A percentile compares a stretch with the other conserved stretches of the same genome.
phyloP scores from a whole-genome alignment of 176 grass and related monocot species.

The Musa beccarii region DNA sequence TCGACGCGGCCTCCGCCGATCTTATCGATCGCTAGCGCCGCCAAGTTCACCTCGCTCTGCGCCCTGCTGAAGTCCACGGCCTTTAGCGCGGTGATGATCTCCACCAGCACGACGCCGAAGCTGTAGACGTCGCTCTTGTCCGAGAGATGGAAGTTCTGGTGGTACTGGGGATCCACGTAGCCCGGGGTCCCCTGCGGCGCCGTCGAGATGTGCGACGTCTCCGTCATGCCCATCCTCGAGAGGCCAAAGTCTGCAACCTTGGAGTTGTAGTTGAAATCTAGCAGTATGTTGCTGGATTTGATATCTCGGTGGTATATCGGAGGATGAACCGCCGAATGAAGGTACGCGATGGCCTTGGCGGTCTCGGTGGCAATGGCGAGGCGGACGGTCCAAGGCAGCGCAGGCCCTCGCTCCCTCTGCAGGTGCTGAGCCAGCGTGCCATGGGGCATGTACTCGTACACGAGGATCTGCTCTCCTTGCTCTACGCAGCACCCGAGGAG shows the following conservation, averaged over 20 bases:
- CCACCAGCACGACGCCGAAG: constrained; percentile 19
- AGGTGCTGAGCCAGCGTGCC: constrained; percentile 51
- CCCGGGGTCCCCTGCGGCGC: constrained; percentile 43
- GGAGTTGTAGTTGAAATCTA: constrained; percentile 40
- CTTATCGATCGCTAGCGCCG: constrained; percentile 7
- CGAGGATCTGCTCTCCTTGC: constrained; percentile 33
- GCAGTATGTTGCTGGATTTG: constrained; percentile 20
- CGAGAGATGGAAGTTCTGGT: constrained; percentile 25
- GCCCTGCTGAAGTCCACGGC: constrained; percentile 14
- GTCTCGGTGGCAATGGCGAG: constrained; percentile 54
- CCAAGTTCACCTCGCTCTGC: constrained; percentile 21
- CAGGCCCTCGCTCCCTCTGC: constrained; percentile 46
- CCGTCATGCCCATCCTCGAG: constrained; percentile 43
- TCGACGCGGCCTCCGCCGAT: constrained; percentile 8
- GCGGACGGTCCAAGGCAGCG: constrained; percentile 47
- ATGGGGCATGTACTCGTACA: constrained; percentile 21
- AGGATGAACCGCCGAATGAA: constrained; percentile 46
- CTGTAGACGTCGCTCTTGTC: constrained; percentile 26
- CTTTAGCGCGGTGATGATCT: constrained; percentile 25
- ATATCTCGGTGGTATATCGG: constrained; percentile 37
- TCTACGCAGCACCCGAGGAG: constrained; percentile 70
- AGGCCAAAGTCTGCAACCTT: constrained; percentile 75
- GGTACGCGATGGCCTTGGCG: constrained; percentile 57
- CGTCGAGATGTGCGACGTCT: constrained; percentile 50
- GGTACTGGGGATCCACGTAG: constrained; percentile 36